phyloP scores from a whole-genome alignment of 768 basidiomycete species.

The Macrolepiota dolichaula region DNA sequence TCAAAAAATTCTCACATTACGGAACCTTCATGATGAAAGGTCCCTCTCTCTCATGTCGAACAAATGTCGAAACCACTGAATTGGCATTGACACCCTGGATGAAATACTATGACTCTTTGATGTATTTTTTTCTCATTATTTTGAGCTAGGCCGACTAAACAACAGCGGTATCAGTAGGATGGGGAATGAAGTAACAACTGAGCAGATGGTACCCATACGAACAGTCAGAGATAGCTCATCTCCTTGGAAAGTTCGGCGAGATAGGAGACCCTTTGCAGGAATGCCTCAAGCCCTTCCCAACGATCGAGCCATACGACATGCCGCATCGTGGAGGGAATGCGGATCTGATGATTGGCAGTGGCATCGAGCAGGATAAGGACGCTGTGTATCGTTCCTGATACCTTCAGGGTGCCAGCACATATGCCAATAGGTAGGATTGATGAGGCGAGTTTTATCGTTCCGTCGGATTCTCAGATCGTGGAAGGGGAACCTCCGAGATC shows the following conservation, averaged over 20 bases:
- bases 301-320: constrained; percentile 16
- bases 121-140: background rate
- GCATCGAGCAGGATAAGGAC: constrained; percentile 10
- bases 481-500: constrained; percentile 21
- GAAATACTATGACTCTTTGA: background rate
- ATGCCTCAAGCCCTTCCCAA: too few relatives aligned
- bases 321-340: constrained; percentile 27
- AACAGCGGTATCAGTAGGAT: too few relatives aligned
- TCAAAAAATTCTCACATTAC: too few relatives aligned
- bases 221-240: too few relatives aligned
- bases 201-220: too few relatives aligned
- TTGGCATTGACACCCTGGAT: background rate
- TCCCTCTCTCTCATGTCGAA: background rate
- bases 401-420: background rate
- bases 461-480: background rate
- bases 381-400: background rate
- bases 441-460: background rate
- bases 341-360: constrained; percentile 15
- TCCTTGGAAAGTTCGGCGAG: too few relatives aligned
- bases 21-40: background rate
- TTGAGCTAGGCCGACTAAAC: background rate
- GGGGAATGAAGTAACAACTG: background rate
- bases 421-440: background rate
- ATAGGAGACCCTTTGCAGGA: too few relatives aligned
- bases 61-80: background rate